phyloP scores from a whole-genome alignment of 805 yeast genomes.

The Candida tammaniensis region DNA sequence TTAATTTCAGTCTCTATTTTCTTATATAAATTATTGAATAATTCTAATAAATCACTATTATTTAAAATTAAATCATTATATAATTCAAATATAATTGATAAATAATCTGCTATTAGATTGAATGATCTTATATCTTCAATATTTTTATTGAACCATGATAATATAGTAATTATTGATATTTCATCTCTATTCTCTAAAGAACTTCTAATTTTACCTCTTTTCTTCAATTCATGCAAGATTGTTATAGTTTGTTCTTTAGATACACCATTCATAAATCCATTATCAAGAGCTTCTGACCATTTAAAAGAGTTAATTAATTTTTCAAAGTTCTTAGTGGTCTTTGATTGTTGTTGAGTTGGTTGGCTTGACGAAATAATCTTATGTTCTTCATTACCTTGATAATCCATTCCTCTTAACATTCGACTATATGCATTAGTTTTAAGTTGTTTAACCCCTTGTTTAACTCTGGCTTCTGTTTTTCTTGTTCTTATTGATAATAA shows the following conservation, averaged over 20 bases:
- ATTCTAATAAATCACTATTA: constrained; percentile 74
- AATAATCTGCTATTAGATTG: constrained; percentile 61
- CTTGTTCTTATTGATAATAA: constrained; percentile 85
- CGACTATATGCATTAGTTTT: constrained; percentile 68
- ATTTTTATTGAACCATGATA: constrained; percentile 76
- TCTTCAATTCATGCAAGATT: constrained; percentile 80
- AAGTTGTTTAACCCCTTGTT: constrained; percentile 46
- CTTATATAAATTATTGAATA: constrained; percentile 57
- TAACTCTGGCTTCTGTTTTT: constrained; percentile 59
- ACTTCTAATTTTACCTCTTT: constrained; percentile 84
- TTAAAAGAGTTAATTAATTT: constrained; percentile 80
- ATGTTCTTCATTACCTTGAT: constrained; percentile 85
- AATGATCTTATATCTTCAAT: constrained; percentile 78
- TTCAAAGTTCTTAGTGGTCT: constrained; percentile 78
- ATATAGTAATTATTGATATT: constrained; percentile 75
- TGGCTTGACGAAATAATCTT: constrained; percentile 58
- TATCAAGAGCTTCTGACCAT: constrained; percentile 91
- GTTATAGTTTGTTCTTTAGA: constrained; percentile 79
- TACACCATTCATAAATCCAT: constrained; percentile 76
- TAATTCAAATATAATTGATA: constrained; percentile 67
- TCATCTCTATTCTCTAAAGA: constrained; percentile 83
- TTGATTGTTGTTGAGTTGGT: constrained; percentile 34
- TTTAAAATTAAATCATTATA: constrained; percentile 72
- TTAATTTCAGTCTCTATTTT: constrained; percentile 67
- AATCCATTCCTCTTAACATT: constrained; percentile 89